A percentile compares a stretch with the other conserved stretches of the same genome.
Conservation (phyloP, 1,284 basidiomycete genomes). For the Caloboletus inedulis region DNA sequence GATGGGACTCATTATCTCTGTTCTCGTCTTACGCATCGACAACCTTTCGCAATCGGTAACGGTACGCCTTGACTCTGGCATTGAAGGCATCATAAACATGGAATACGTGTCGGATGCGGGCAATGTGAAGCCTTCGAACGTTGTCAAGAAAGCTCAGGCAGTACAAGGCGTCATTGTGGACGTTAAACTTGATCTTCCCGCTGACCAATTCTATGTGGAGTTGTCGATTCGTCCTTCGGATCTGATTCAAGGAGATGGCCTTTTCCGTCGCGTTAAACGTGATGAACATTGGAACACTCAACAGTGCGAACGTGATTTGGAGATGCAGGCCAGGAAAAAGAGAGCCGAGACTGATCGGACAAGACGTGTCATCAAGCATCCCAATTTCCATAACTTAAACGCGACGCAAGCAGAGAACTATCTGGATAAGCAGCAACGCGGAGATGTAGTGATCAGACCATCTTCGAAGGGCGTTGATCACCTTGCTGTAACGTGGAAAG, state of each 20-base stretch:
- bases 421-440: conserved; percentile 87
- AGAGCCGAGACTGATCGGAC: conserved; percentile 73
- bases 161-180: conserved; percentile 80
- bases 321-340: conserved; percentile 81
- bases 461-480: conserved; percentile 94
- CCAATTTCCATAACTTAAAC: conserved; percentile 97
- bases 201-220: conserved; percentile 69
- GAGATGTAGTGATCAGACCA: conserved; percentile 94
- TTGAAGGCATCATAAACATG: conserved; percentile 80
- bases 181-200: conserved; percentile 60
- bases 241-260: conserved; percentile 61
- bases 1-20: conserved; percentile 83
- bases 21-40: conserved; percentile 63
- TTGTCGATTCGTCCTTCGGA: conserved; percentile 77
- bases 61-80: conserved; percentile 86
- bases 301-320: conserved; percentile 67
- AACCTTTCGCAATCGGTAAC: conserved; percentile 42
- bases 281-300: conserved; percentile 70
- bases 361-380: conserved; percentile 93
- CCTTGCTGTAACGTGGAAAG: conserved; percentile 98
- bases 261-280: conserved; percentile 58
- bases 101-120: conserved; percentile 60
- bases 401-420: conserved; percentile 87
- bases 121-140: conserved; percentile 42
- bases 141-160: conserved; percentile 73